Evolutionary conservation across 805 yeast genomes (phyloP).

Genomic region (Metschnikowia bowlesiae): DNA sequence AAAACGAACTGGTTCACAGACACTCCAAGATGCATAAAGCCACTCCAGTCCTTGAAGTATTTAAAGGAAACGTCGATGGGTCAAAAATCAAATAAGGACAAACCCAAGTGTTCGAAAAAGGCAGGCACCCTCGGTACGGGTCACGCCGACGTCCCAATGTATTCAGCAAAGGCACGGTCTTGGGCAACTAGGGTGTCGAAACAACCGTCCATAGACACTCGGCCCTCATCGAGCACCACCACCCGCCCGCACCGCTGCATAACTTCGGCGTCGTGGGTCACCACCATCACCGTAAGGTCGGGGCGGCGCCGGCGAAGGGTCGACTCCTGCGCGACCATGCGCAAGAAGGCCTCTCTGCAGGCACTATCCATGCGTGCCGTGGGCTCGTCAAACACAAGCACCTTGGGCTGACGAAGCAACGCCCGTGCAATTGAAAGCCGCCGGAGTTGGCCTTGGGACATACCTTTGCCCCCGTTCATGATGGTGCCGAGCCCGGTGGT

Average conservation of each 20-base stretch:
- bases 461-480: constrained; percentile 45
- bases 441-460: constrained; percentile 93
- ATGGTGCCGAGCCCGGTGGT: constrained; percentile 57
- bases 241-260: constrained; percentile 54
- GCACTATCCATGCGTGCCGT: constrained; percentile 80
- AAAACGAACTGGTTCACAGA: too few species aligned
- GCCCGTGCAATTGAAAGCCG: constrained; percentile 83
- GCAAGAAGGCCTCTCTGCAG: constrained; percentile 48
- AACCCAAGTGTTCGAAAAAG: too few species aligned
- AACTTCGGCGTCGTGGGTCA: constrained; percentile 72
- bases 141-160: too few species aligned
- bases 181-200: constrained; percentile 22
- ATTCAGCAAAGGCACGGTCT: constrained; percentile 22
- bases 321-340: constrained; percentile 38
- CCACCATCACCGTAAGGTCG: constrained; percentile 45
- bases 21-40: too few species aligned
- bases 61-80: too few species aligned
- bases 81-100: too few species aligned
- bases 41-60: too few species aligned
- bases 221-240: constrained; percentile 47
- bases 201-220: constrained; percentile 42
- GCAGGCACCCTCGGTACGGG: neutral
- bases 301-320: constrained; percentile 16
- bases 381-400: constrained; percentile 81
- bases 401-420: constrained; percentile 56